phyloP scores from a whole-genome alignment of 805 yeast genomes.

The Wickerhamomyces chaumierensis region DNA sequence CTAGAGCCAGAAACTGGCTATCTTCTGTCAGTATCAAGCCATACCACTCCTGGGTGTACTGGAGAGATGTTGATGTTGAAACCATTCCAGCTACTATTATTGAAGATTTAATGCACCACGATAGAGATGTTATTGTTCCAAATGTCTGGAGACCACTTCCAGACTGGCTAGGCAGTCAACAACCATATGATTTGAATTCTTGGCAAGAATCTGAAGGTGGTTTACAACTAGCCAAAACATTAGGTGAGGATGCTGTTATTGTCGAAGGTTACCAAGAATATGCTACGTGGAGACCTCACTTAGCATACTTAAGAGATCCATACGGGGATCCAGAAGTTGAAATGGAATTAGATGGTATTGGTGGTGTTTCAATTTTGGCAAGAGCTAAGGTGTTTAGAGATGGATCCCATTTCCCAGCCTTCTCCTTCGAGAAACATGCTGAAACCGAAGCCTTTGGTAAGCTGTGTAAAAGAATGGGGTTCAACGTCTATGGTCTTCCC shows the following conservation, averaged over 20 bases:
- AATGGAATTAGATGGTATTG: constrained; percentile 92
- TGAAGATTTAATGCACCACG: constrained; percentile 89
- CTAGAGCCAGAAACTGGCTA: constrained; percentile 91
- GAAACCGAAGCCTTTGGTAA: constrained; percentile 98
- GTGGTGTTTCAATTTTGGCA: constrained; percentile 89
- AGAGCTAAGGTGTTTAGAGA: constrained; percentile 78
- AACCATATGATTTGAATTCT: constrained; percentile 75
- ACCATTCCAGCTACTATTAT: constrained; percentile 74
- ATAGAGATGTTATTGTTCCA: constrained; percentile 88
- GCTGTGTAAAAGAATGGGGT: constrained; percentile 77
- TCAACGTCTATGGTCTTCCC: constrained; percentile 82
- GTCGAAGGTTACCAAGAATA: constrained; percentile 97
- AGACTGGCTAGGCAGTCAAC: constrained; percentile 78
- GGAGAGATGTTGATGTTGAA: constrained; percentile 97
- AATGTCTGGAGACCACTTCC: constrained; percentile 89
- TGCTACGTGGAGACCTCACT: constrained; percentile 96
- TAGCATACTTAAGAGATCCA: constrained; percentile 91
- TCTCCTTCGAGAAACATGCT: constrained; percentile 91
- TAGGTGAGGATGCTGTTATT: constrained; percentile 91
- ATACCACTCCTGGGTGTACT: constrained; percentile 90
- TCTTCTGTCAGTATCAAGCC: constrained; percentile 82
- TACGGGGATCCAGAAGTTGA: constrained; percentile 90
- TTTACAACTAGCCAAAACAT: constrained; percentile 54
- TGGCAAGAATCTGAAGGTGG: constrained; percentile 86
- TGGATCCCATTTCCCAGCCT: constrained; percentile 97